These are phyloP conservation scores for Furcasterigmium furcatum DNA, from an alignment of 2,329 filamentous ascomycete species.

Conservation along the genomic window DNA sequence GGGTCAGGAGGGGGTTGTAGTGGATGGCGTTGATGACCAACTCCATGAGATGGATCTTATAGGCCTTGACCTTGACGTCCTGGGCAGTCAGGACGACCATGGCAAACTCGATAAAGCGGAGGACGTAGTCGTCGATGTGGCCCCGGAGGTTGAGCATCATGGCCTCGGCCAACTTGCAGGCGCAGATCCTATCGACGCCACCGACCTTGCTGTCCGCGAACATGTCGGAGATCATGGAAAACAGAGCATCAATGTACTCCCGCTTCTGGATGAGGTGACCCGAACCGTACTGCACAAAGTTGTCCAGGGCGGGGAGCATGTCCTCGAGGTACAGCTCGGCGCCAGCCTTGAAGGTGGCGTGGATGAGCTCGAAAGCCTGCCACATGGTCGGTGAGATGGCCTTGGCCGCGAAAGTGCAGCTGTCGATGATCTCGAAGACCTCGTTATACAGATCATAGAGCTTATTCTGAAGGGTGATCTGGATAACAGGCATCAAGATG, in stretches of 20 bases:
- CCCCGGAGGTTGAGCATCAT: conserved; percentile 94
- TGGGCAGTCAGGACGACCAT: conserved; percentile 77
- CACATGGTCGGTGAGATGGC: conserved; percentile 96
- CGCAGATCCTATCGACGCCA: conserved; percentile 91
- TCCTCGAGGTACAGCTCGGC: conserved; percentile 97
- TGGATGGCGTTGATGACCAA: conserved; percentile 98
- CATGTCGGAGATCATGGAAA: conserved; percentile 92
- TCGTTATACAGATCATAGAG: conserved; percentile 98
- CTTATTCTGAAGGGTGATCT: conserved; percentile 95
- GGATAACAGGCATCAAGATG: conserved; percentile 95
- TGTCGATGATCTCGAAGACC: conserved; percentile 98
- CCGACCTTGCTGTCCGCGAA: conserved; percentile 91
- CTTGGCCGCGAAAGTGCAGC: conserved; percentile 97
- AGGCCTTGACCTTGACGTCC: conserved; percentile 85
- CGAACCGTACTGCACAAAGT: conserved; percentile 93
- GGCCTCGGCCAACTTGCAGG: conserved; percentile 94
- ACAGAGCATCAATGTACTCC: conserved; percentile 81
- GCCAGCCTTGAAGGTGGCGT: conserved; percentile 94
- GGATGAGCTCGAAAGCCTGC: conserved; percentile 95
- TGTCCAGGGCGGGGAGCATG: conserved; percentile 96
- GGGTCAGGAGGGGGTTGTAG: conserved; percentile 85
- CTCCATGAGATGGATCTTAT: conserved; percentile 95
- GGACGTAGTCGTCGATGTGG: conserved; percentile 82
- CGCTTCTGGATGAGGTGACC: conserved; percentile 78
- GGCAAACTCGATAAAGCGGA: conserved; percentile 83